These are phyloP conservation scores for Daldinia sp. DNA, from an alignment of 2,329 filamentous ascomycete genomes.

Conservation along the genomic window DNA sequence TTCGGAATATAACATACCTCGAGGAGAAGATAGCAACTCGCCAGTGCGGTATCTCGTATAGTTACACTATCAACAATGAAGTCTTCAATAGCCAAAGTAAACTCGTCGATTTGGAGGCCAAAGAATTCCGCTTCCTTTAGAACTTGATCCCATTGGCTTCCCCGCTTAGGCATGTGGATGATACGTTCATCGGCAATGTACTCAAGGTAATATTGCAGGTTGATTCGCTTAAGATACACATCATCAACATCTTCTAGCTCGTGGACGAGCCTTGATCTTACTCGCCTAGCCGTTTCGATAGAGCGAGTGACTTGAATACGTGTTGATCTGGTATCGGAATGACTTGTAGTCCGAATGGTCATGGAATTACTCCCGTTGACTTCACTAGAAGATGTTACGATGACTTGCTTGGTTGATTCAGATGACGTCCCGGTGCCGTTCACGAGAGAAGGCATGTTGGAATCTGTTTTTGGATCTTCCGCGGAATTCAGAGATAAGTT, in stretches of 20 bases:
- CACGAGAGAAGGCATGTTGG: constrained; percentile 35
- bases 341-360: not conserved
- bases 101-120: constrained; percentile 55
- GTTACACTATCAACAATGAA: constrained; percentile 46
- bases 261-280: not conserved
- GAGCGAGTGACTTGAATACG: not conserved
- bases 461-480: constrained; percentile 40
- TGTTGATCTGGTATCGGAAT: not conserved
- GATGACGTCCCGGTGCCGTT: not conserved
- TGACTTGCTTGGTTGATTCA: not conserved
- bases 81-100: constrained; percentile 52
- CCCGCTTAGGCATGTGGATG: constrained; percentile 56
- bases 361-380: not conserved
- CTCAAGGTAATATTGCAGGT: not conserved
- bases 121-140: constrained; percentile 58
- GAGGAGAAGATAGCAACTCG: constrained; percentile 55
- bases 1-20: constrained; percentile 49
- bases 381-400: not conserved
- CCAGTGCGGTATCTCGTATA: constrained; percentile 52
- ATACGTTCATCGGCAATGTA: constrained; percentile 45
- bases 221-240: not conserved
- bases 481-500: constrained; percentile 30
- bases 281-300: not conserved
- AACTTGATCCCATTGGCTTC: constrained; percentile 58
- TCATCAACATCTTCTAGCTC: not conserved